Percentiles rank a stretch among this genome's conserved stretches.
These are phyloP conservation scores for Prunus yedoensis DNA, from an alignment of 331 rosid genomes.

Conservation along the genomic window DNA sequence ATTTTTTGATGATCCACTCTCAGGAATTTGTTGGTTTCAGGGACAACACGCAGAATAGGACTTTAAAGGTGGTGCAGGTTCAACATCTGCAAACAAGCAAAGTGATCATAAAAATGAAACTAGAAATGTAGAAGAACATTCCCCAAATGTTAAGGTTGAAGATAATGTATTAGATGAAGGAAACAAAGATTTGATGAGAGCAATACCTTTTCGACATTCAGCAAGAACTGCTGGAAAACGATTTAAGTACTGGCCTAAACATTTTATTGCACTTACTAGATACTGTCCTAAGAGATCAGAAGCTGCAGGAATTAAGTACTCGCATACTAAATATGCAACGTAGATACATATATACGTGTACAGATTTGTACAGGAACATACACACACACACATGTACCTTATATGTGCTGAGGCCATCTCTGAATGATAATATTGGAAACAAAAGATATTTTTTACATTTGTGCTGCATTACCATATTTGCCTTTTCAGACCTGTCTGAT, in stretches of 20 bases:
- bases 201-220: constrained; percentile 64
- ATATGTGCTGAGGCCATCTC: too few relatives aligned
- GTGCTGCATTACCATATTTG: too few relatives aligned
- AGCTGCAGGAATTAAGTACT: too few relatives aligned
- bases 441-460: too few relatives aligned
- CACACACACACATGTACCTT: too few relatives aligned
- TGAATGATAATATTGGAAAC: too few relatives aligned
- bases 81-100: too few relatives aligned
- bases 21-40: constrained; percentile 35
- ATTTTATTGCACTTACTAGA: constrained; percentile 17
- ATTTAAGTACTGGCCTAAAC: constrained; percentile 57
- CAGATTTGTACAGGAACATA: too few relatives aligned
- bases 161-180: constrained; percentile 53
- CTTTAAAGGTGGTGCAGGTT: constrained; percentile 81
- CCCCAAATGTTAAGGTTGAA: constrained; percentile 42
- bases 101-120: too few relatives aligned
- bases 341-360: too few relatives aligned
- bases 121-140: constrained; percentile 7
- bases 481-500: too few relatives aligned
- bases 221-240: constrained; percentile 56
- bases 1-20: constrained; percentile 12
- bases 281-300: neutral
- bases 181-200: constrained; percentile 41
- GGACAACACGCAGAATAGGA: constrained; percentile 53
- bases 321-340: too few relatives aligned